These are phyloP conservation scores for Diplogelasinospora grovesii DNA, from an alignment of 495 filamentous ascomycete genomes.

Conservation along the genomic window DNA sequence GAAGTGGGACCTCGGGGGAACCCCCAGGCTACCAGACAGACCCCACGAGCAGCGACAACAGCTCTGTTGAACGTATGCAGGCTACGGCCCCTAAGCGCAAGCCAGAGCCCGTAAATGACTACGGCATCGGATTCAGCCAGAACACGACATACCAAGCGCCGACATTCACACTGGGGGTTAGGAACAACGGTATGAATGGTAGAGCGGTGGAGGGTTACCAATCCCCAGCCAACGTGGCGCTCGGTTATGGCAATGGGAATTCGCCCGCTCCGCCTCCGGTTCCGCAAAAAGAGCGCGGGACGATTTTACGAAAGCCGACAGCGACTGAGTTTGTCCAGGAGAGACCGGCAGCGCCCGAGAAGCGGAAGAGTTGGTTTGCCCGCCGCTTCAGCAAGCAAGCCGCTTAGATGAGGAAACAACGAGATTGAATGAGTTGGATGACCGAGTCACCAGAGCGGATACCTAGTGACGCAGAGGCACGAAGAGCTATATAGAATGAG, in stretches of 20 bases:
- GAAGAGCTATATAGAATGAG: too few relatives aligned
- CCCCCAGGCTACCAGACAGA: constrained; percentile 76
- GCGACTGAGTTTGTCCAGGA: constrained; percentile 22
- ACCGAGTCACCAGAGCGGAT: too few relatives aligned
- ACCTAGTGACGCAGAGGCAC: too few relatives aligned
- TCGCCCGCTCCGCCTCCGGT: constrained; percentile 24
- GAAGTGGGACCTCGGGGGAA: constrained; percentile 63
- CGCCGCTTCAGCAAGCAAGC: constrained; percentile 67
- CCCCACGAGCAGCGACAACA: constrained; percentile 80
- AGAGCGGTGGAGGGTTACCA: constrained; percentile 8
- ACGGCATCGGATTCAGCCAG: constrained; percentile 40
- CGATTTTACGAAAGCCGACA: constrained; percentile 29
- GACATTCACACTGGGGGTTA: constrained; percentile 26
- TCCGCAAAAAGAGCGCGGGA: constrained; percentile 31
- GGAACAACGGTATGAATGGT: constrained; percentile 3
- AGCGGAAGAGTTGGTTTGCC: constrained; percentile 85
- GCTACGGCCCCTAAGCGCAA: constrained; percentile 48
- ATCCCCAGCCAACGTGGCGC: constrained; percentile 3
- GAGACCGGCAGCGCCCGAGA: constrained; percentile 47
- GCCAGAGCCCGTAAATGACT: constrained; percentile 37
- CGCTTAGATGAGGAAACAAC: too few relatives aligned
- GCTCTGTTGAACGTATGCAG: constrained; percentile 69
- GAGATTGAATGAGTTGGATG: too few relatives aligned
- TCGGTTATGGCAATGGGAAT: constrained; percentile 4
- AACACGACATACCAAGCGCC: constrained; percentile 28